Conservation (phyloP, 2,329 filamentous ascomycete genomes). For the Niveomyces coronatus region DNA sequence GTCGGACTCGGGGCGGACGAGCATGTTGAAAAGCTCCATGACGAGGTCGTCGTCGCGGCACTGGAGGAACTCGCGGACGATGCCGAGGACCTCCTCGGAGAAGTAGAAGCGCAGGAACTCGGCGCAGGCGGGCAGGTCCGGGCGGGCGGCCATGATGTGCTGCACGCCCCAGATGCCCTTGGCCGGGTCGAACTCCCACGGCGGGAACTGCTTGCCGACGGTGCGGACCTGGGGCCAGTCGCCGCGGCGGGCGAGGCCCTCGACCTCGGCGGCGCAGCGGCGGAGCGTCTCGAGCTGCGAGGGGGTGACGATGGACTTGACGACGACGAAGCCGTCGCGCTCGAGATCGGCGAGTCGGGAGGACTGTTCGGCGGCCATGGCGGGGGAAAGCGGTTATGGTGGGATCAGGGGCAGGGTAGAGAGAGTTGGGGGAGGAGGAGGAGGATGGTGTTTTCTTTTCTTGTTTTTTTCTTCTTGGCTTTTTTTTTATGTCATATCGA, state of each 20-base stretch:
- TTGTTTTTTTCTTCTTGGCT: too few species aligned
- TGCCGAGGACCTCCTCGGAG: constrained; percentile 47
- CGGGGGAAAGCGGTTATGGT: not conserved
- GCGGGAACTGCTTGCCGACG: constrained; percentile 83
- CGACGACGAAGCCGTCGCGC: constrained; percentile 64
- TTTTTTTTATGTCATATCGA: too few species aligned
- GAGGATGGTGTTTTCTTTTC: too few species aligned
- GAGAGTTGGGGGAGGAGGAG: not conserved
- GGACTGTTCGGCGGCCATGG: constrained; percentile 14
- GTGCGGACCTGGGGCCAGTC: constrained; percentile 75
- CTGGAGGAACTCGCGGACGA: constrained; percentile 54
- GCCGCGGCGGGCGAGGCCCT: constrained; percentile 53
- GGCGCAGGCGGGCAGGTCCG: constrained; percentile 50
- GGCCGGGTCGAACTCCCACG: constrained; percentile 55
- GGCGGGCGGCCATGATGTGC: constrained; percentile 73
- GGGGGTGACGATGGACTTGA: constrained; percentile 52
- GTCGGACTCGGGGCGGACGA: constrained; percentile 59
- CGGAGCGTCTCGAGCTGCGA: constrained; percentile 49
- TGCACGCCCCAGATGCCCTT: constrained; percentile 83
- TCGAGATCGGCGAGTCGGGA: constrained; percentile 40
- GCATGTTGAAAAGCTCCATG: constrained; percentile 82
- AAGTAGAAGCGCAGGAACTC: constrained; percentile 66
- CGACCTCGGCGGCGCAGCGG: constrained; percentile 45
- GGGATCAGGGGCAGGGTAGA: constrained; percentile 3
- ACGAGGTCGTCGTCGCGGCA: constrained; percentile 54